These are phyloP conservation scores for Lachancea thermotolerans DNA, from an alignment of 805 yeast genomes.

Conservation along the genomic window DNA sequence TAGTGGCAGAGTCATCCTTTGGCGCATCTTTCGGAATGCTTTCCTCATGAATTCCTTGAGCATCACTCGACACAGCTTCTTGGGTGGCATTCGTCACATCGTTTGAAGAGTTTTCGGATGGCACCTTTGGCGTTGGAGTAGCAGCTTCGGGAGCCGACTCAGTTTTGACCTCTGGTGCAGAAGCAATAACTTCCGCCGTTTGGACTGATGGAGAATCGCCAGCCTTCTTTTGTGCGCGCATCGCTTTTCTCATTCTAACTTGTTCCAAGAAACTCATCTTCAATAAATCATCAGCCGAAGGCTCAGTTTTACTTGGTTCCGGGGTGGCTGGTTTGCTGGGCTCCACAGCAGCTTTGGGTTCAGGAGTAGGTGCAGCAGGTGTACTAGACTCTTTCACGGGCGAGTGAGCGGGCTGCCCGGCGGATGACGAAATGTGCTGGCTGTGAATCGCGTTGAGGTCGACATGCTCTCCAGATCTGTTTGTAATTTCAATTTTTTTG, in stretches of 20 bases:
- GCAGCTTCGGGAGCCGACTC: constrained; percentile 9
- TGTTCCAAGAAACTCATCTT: constrained; percentile 27
- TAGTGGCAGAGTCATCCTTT: no score
- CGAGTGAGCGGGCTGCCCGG: constrained; percentile 1
- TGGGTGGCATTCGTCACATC: no score
- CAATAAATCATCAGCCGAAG: constrained; percentile 16
- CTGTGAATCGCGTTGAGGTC: constrained; percentile 24
- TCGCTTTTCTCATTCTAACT: constrained; percentile 26
- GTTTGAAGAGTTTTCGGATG: no score
- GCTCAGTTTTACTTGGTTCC: constrained; percentile 7
- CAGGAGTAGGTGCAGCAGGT: constrained; percentile 3
- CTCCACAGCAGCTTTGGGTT: constrained; percentile 2
- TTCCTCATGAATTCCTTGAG: no score
- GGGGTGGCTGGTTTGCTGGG: background rate
- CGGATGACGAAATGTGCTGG: constrained; percentile 10
- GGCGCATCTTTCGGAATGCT: no score
- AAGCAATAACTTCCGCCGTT: constrained; percentile 8
- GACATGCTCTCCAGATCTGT: constrained; percentile 29
- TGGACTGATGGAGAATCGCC: constrained; percentile 4
- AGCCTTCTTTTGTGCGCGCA: constrained; percentile 23
- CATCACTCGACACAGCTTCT: no score
- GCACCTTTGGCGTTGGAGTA: constrained; percentile 1
- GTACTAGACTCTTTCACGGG: constrained; percentile 5
- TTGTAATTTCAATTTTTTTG: constrained; percentile 29
- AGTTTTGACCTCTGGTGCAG: background rate